These are phyloP conservation scores for Coemansia sp. DNA, from an alignment of 192 early-diverging fungal species.

Conservation along the genomic window DNA sequence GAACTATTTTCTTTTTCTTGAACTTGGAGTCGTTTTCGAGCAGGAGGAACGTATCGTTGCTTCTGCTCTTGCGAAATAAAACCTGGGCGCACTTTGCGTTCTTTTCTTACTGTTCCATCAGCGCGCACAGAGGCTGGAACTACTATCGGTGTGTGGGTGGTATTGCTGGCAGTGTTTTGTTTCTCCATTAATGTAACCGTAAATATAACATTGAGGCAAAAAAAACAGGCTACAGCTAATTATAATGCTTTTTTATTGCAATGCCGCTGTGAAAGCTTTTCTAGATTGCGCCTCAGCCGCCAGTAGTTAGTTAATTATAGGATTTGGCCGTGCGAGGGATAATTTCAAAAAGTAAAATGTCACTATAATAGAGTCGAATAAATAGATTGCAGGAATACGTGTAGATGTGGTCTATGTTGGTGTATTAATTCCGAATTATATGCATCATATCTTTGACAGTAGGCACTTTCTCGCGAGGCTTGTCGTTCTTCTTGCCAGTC, in stretches of 20 bases:
- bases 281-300: too few species aligned
- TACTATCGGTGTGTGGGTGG: background rate
- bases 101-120: background rate
- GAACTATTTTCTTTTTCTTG: too few species aligned
- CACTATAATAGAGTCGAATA: too few species aligned
- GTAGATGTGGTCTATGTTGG: too few species aligned
- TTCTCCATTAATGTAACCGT: background rate
- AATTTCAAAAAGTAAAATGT: too few species aligned
- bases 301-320: too few species aligned
- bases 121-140: background rate
- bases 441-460: slow-evolving; percentile 62
- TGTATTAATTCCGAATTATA: slow-evolving; percentile 10
- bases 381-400: too few species aligned
- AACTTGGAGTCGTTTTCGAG: background rate
- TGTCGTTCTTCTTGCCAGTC: slow-evolving; percentile 62
- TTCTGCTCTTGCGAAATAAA: background rate
- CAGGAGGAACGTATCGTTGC: background rate
- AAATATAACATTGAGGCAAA: too few species aligned
- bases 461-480: slow-evolving; percentile 82
- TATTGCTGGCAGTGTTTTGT: background rate
- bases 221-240: too few species aligned
- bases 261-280: too few species aligned
- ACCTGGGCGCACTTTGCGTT: background rate
- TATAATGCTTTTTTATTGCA: too few species aligned
- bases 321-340: too few species aligned